Base-by-base conservation (phyloP, 345 rosid genomes). In the Lepidium sativum region DNA sequence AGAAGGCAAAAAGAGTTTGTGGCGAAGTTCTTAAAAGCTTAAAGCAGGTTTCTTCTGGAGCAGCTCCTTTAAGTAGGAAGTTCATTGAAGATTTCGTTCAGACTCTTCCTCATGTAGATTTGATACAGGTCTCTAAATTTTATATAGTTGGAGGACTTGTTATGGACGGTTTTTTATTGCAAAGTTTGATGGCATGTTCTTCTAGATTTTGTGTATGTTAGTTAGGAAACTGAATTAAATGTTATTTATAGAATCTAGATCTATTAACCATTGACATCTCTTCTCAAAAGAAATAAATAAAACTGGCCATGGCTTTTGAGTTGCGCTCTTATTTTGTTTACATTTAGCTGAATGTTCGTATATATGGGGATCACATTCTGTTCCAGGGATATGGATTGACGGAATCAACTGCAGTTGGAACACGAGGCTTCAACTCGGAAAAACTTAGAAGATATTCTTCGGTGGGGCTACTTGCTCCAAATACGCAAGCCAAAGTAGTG, bases 361-460 rank as follows among this genome's bases (percentile, higher is more conserved):
- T 42, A 0, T 17, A 7, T 42, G 42, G 61, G 61, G 11, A n/a
- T 58, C 34, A 13, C 3, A 4, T 54, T 43, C 20, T 59, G 58
- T 49, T 67, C 8, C 63, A 92, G 98, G 98, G 98, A 27, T 88
- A 88, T 78, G 98, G 96, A 27, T 70, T 88, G 92, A 85, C 98
- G 1, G 96, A 92, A 68, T 80, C 91, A 9, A 81, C 90, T 1
- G 95, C 95, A 32, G 91, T 88, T 16, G 96, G 92, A 48, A 85
- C 95, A 52, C 90, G 92, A 2, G 92, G 95, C 16, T 79, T 82
- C 70, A 89, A 89, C 68, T 68, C 81, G 2, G 35, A 75, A 65
- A 43, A 65, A 44, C 59, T 40, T 43, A 39, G 12, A 25, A 85
- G 77, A 50, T 77, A 88, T 69, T 63, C 77, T 55, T 92, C 98